Evolutionary conservation across 2,329 filamentous ascomycete species (phyloP).

Genomic region (Polytolypa hystricis): DNA sequence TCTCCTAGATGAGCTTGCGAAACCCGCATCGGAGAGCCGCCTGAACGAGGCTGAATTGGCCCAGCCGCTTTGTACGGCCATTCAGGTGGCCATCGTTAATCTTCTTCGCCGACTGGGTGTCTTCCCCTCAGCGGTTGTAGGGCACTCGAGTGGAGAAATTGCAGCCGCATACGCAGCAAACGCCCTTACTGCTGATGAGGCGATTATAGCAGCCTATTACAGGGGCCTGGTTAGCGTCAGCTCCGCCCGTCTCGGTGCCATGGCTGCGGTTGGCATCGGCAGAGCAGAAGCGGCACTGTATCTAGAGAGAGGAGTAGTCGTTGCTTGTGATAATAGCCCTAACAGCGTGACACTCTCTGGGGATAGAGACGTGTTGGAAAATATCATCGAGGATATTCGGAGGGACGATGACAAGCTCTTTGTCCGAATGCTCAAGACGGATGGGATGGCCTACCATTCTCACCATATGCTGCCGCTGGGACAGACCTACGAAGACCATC

Average conservation of each 20-base stretch:
- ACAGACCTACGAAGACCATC: constrained; percentile 5
- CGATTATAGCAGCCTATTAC: constrained; percentile 13
- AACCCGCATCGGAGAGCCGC: not conserved
- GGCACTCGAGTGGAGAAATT: constrained; percentile 15
- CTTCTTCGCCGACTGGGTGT: constrained; percentile 10
- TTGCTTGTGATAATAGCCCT: constrained; percentile 32
- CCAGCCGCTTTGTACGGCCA: constrained; percentile 14
- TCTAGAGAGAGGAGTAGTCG: constrained; percentile 18
- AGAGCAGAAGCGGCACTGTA: constrained; percentile 11
- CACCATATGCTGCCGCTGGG: constrained; percentile 10
- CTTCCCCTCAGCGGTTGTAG: constrained; percentile 7
- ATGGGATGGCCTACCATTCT: constrained; percentile 13
- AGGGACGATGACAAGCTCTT: constrained; percentile 9
- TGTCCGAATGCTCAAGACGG: constrained; percentile 11
- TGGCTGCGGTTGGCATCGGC: constrained; percentile 20
- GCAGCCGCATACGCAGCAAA: constrained; percentile 15
- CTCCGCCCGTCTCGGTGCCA: constrained; percentile 14
- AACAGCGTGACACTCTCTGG: constrained; percentile 28
- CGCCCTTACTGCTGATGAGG: constrained; percentile 13
- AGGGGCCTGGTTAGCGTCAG: constrained; percentile 16
- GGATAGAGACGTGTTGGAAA: constrained; percentile 11
- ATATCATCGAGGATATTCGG: constrained; percentile 17
- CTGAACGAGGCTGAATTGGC: constrained; percentile 1
- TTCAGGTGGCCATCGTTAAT: constrained; percentile 13
- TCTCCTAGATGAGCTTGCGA: not conserved